Evolutionary conservation across 2,329 filamentous ascomycete genomes (phyloP).

Genomic region (Neocatenulostroma microsporum): DNA sequence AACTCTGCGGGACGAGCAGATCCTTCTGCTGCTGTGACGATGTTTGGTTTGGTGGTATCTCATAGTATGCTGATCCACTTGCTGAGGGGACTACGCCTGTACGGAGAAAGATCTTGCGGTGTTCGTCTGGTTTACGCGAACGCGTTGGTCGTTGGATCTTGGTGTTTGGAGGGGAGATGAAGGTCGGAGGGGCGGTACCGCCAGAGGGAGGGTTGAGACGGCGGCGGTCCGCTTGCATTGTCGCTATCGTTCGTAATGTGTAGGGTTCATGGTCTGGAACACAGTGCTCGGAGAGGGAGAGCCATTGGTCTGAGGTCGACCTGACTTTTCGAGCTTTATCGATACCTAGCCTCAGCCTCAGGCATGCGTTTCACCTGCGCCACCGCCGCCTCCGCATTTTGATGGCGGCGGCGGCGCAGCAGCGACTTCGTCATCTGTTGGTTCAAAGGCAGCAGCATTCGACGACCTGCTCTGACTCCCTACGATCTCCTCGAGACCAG

Average conservation of each 20-base stretch:
- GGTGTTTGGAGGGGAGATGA: slow-evolving; percentile 43
- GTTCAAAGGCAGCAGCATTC: too few relatives aligned
- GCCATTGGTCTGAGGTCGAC: too few relatives aligned
- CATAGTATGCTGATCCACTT: slow-evolving; percentile 84
- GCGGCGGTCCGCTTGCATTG: slow-evolving; percentile 63
- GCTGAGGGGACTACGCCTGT: slow-evolving; percentile 89
- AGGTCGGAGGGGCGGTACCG: slow-evolving; percentile 67
- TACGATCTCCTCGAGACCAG: too few relatives aligned
- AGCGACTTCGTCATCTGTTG: too few relatives aligned
- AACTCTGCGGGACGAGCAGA: slow-evolving; percentile 20
- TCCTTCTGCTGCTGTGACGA: slow-evolving; percentile 9
- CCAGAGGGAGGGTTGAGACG: slow-evolving; percentile 82
- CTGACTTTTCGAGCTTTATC: too few relatives aligned
- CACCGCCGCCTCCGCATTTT: background rate
- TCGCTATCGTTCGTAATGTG: slow-evolving; percentile 7
- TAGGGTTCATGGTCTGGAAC: too few relatives aligned
- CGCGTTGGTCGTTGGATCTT: slow-evolving; percentile 44
- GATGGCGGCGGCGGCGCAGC: too few relatives aligned
- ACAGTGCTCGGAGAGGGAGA: too few relatives aligned
- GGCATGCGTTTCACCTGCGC: too few relatives aligned
- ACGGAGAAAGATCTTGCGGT: slow-evolving; percentile 84
- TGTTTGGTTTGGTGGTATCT: slow-evolving; percentile 42
- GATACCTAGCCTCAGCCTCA: too few relatives aligned
- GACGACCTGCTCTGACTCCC: too few relatives aligned
- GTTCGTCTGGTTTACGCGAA: slow-evolving; percentile 57